These are phyloP conservation scores for Stachybotrys elegans DNA, from an alignment of 2,329 filamentous ascomycete genomes.

Conservation along the genomic window DNA sequence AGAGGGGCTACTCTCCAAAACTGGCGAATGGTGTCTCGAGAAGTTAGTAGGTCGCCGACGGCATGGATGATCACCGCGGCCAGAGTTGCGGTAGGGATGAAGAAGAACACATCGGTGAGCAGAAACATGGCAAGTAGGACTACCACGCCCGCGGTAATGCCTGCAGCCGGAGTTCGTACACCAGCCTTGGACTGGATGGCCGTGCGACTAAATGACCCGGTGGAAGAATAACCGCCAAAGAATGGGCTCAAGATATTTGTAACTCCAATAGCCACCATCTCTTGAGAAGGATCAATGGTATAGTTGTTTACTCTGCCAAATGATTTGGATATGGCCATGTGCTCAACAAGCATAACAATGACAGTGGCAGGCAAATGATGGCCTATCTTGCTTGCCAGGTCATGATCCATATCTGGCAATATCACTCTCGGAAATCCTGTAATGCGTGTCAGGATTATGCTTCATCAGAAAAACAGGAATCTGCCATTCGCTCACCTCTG, in stretches of 20 bases:
- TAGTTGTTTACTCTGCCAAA: conserved; percentile 80
- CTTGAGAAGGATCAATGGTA: conserved; percentile 73
- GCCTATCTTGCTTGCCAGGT: conserved; percentile 64
- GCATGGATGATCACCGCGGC: conserved; percentile 93
- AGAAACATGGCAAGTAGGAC: conserved; percentile 89
- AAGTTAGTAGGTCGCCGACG: conserved; percentile 85
- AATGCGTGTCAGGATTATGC: neutral
- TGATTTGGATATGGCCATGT: conserved; percentile 79
- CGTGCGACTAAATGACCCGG: conserved; percentile 84
- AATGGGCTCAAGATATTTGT: conserved; percentile 73
- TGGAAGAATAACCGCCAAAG: conserved; percentile 78
- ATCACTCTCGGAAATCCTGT: conserved; percentile 72
- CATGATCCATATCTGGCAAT: conserved; percentile 61
- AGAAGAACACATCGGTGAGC: conserved; percentile 84
- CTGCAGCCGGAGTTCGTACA: conserved; percentile 83
- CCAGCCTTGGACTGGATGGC: conserved; percentile 94
- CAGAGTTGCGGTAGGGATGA: conserved; percentile 77
- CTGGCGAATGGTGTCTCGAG: conserved; percentile 85
- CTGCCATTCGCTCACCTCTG: conserved; percentile 41
- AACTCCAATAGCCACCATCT: conserved; percentile 72
- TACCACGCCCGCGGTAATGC: conserved; percentile 79
- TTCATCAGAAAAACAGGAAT: neutral
- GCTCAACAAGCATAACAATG: conserved; percentile 77
- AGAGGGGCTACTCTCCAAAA: conserved; percentile 93
- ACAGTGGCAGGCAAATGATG: conserved; percentile 76